phyloP scores from a whole-genome alignment of 371 early-diverging fungal species.

The Chytridium lagenaria region DNA sequence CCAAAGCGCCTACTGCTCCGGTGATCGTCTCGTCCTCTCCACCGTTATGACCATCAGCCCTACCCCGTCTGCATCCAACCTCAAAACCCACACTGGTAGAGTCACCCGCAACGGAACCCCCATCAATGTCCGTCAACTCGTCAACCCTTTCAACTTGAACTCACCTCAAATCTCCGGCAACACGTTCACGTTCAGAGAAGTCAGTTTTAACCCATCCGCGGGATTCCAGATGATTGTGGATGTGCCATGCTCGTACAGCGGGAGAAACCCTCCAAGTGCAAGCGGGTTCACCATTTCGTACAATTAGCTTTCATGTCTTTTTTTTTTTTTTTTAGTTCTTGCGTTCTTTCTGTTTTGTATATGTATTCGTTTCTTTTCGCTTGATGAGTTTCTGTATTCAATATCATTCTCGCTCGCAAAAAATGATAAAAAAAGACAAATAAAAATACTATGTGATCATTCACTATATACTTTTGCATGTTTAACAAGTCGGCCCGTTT shows the following conservation, averaged over 20 bases:
- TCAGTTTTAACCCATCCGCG: background rate
- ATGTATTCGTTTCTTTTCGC: background rate
- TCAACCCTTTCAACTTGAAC: background rate
- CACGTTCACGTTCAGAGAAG: background rate
- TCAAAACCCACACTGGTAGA: background rate
- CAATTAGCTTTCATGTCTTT: background rate
- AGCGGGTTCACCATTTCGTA: background rate
- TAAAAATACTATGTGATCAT: background rate
- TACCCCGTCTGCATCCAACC: background rate
- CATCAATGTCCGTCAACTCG: background rate
- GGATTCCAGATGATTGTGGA: background rate
- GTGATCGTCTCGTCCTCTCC: background rate
- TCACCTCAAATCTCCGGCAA: background rate
- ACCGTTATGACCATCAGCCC: background rate
- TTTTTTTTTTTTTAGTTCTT: background rate
- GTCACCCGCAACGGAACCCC: background rate
- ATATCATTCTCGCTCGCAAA: no score
- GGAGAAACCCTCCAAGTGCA: background rate
- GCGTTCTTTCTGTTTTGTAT: background rate
- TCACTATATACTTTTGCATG: background rate
- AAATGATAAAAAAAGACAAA: background rate
- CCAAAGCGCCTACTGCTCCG: constrained; percentile 1
- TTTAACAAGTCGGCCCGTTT: background rate
- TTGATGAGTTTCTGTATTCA: background rate
- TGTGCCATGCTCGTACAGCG: background rate